A percentile compares a stretch with the other conserved stretches of the same genome.
Evolutionary conservation across 148 eudicot species (phyloP).

Genomic region (Chenopodium quinoa): DNA sequence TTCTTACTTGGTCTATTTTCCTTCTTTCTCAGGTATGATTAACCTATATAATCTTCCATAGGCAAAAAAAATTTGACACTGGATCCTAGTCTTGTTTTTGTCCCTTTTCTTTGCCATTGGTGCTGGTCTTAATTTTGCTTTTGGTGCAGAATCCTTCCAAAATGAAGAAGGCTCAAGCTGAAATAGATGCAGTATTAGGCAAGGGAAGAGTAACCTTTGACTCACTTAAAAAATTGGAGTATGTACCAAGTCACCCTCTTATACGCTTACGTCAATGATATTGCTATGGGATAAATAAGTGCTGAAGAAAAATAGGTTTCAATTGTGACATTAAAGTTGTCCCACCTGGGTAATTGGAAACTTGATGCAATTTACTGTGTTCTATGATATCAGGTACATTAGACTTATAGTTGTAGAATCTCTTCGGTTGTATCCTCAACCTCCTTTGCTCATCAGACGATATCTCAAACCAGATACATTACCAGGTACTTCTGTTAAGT

Average conservation of each 20-base stretch:
- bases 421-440: constrained; percentile 94
- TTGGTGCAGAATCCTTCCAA: constrained; percentile 70
- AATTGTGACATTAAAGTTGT: no score
- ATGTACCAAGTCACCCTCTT: constrained; percentile 16
- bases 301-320: no score
- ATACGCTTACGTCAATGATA: neutral
- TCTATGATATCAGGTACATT: constrained; percentile 55
- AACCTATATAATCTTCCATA: constrained; percentile 1
- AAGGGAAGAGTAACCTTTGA: constrained; percentile 64
- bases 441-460: constrained; percentile 95
- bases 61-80: neutral
- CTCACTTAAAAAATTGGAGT: constrained; percentile 78
- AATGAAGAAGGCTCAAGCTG: constrained; percentile 96
- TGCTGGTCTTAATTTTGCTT: constrained; percentile 20
- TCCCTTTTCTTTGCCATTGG: neutral
- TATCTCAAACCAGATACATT: constrained; percentile 70
- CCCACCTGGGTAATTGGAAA: neutral
- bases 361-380: neutral
- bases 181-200: constrained; percentile 78
- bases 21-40: constrained; percentile 77
- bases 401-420: constrained; percentile 86
- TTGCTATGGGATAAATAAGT: neutral
- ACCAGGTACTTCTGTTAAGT: constrained; percentile 55
- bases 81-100: neutral
- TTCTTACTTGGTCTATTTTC: constrained; percentile 94